phyloP scores from a whole-genome alignment of 2,329 filamentous ascomycete species.

The Didymella lethalis region DNA sequence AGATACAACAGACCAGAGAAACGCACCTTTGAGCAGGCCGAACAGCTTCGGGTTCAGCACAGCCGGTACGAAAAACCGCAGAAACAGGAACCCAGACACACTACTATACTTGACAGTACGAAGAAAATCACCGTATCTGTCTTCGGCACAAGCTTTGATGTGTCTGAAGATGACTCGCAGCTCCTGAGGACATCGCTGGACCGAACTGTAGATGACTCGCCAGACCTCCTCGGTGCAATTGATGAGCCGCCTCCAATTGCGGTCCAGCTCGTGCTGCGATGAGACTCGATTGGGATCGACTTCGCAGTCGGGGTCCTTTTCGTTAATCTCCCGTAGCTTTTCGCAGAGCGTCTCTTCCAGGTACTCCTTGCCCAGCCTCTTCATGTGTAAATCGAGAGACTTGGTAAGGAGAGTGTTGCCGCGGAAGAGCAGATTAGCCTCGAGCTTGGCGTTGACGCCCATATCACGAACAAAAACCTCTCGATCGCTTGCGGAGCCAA shows the following conservation, averaged over 20 bases:
- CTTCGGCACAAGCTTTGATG: conserved; percentile 89
- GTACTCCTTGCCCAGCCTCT: conserved; percentile 89
- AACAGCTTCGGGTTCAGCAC: conserved; percentile 95
- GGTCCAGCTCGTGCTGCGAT: conserved; percentile 73
- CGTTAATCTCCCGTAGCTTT: conserved; percentile 87
- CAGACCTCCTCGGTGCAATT: conserved; percentile 82
- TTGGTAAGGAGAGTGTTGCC: conserved; percentile 95
- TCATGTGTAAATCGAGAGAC: conserved; percentile 94
- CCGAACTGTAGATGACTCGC: conserved; percentile 81
- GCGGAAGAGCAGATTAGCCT: conserved; percentile 93
- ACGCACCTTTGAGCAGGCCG: conserved; percentile 75
- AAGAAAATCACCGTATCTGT: conserved; percentile 91
- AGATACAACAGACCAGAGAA: neutral
- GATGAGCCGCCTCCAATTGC: conserved; percentile 83
- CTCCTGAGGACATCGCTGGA: conserved; percentile 78
- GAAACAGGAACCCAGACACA: conserved; percentile 91
- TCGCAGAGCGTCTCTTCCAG: conserved; percentile 86
- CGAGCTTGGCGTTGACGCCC: conserved; percentile 79
- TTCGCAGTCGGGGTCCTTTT: conserved; percentile 89
- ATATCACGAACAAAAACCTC: conserved; percentile 78
- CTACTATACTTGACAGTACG: conserved; percentile 91
- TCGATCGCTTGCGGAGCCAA: conserved; percentile 63
- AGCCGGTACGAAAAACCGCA: conserved; percentile 96
- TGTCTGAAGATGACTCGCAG: conserved; percentile 88
- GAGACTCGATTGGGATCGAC: conserved; percentile 85